Base-by-base conservation (phyloP, 2,329 filamentous ascomycete genomes). In the Rhinocladiella similis region DNA sequence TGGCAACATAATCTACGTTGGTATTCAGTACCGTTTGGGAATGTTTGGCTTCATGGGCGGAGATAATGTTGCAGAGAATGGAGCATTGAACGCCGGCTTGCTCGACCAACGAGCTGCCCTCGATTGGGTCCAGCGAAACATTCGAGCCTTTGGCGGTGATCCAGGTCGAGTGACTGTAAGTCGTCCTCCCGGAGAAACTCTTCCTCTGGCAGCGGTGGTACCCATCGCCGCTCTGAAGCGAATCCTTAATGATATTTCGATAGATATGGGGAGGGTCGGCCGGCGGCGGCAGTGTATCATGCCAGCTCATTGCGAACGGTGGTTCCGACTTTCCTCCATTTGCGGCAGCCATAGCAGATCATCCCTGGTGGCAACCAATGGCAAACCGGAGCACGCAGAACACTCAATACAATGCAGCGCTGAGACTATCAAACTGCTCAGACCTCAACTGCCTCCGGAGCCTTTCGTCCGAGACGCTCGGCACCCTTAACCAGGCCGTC, bases 11-110 rank as follows among this genome's bases (percentile, higher is more conserved):
- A 73, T 95, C 46, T 90, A 86, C 52, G 89, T 93, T 0, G 82
- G 85, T 0, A 84, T 92, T 67, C 92, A 91, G 73, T 92, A 95
- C 72, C 85, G 89, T 1, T 76, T 90, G 1, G 87, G 82, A 5
- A 88, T 84, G 0, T 91, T 90, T 58, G 89, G 89, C 0, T 92
- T 91, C 73, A 49, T 57, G 50, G 55, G 55, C 33, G 50, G 50
- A 10, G 53, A 50, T 22, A 45, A 22, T 25, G 43, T 56, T 27
- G 36, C 41, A 33, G 42, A 47, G 20, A 52, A 53, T 22, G 54
- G 53, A 12, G 45, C 48, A 13, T 13, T 52, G 39, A 73, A 73
- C 41, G 61, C 71, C 1, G 72, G 72, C n/a, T 72, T 73, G 49
- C 56, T 72, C 2, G 72, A 74, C 50, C 72, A 74, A 55, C 60